Base-by-base conservation (phyloP, 2,329 filamentous ascomycete species). In the Aureobasidium lini region DNA sequence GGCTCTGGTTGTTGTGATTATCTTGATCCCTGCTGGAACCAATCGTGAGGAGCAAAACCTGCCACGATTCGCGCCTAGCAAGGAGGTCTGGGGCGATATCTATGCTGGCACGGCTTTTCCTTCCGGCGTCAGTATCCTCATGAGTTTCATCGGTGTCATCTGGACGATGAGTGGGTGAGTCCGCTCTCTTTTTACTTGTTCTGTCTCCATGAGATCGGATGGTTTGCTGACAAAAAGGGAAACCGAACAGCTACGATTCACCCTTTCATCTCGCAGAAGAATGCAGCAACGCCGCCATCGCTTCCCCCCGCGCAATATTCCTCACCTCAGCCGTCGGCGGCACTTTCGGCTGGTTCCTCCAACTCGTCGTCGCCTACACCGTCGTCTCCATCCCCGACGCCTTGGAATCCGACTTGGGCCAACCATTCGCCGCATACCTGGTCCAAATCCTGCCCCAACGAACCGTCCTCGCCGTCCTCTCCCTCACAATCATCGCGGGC, bases 231-330 rank as follows among this genome's bases (percentile, higher is more conserved):
- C 31, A 32, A 4, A 36, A 36, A 18, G 5, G 13, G 4, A n/a
- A n/a, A n/a, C n/a, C n/a, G n/a, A n/a, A n/a, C 18, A 84, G 85
- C 42, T 88, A 87, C 68, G 85, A 88, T 70, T 80, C 80, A 0
- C 83, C 86, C 0, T 89, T 89, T 70, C 87, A 90, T 72, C 72
- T 90, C n/a, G 81, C 84, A 3, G 87, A 90, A 68, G 87, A 90
- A 71, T 90, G 87, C 71, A 85, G 83, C 61, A 90, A 90, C 65
- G 87, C 87, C 31, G 84, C 82, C 64, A 73, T 89, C 47, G 86
- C 87, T 32, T 82, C 85, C 9, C 87, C 87, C 0, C 81, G 87
- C 11, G 87, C 87, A 7, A 90, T 90, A 56, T 82, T 89, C 39
- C 75, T 89, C 67, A 90, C 87, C 0, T 84, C 84, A 1, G 81